Percentiles rank a stretch among this genome's conserved stretches.
Conservation (phyloP, 805 yeast species). For the Ogataea paradorogensis region DNA sequence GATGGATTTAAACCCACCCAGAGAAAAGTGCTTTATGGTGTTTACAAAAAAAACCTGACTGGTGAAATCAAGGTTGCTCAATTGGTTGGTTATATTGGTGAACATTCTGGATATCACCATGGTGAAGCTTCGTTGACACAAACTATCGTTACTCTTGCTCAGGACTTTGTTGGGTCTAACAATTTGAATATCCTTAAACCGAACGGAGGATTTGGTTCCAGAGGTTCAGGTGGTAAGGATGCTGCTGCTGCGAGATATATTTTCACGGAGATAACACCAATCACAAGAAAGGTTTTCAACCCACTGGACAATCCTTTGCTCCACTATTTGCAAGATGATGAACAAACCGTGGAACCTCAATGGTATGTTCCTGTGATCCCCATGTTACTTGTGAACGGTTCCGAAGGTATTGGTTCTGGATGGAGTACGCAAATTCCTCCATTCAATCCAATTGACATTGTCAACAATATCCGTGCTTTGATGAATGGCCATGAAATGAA, state of each 20-base stretch:
- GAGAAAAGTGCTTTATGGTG: constrained; percentile 86
- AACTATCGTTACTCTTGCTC: constrained; percentile 92
- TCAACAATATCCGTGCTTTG: constrained; percentile 65
- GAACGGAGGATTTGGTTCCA: constrained; percentile 93
- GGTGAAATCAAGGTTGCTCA: constrained; percentile 87
- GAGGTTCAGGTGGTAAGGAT: constrained; percentile 97
- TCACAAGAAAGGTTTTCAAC: constrained; percentile 75
- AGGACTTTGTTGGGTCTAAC: constrained; percentile 90
- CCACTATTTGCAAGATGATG: constrained; percentile 86
- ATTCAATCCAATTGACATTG: constrained; percentile 82
- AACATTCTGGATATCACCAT: constrained; percentile 90
- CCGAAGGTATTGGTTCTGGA: constrained; percentile 98
- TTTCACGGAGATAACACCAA: constrained; percentile 74
- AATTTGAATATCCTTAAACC: constrained; percentile 83
- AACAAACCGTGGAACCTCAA: constrained; percentile 89
- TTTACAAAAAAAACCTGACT: constrained; percentile 74
- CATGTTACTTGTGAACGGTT: constrained; percentile 90
- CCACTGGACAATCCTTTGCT: constrained; percentile 76
- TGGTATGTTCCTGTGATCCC: constrained; percentile 95
- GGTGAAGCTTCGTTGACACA: constrained; percentile 87
- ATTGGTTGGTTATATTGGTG: constrained; percentile 85
- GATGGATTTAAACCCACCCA: constrained; percentile 98
- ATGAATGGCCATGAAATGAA: constrained; percentile 69
- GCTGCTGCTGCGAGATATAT: constrained; percentile 98
- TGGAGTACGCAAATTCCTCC: constrained; percentile 95